Conservation (phyloP, 192 early-diverging fungal species). For the Coemansia erecta region DNA sequence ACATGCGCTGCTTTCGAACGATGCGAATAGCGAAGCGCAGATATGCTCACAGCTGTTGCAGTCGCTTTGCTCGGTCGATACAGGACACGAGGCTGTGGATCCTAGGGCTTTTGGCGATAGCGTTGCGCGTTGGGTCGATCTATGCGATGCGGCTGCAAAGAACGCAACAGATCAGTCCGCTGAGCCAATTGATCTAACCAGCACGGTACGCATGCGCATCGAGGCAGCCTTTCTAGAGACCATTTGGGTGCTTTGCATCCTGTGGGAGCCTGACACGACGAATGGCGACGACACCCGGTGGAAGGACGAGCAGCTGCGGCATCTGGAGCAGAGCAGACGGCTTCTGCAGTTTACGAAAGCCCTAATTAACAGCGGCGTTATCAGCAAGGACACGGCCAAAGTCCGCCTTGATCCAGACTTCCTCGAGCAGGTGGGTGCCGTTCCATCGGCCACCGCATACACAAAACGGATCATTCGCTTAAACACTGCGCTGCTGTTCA, state of each 20-base stretch:
- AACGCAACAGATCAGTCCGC: background rate
- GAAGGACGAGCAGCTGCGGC: conserved; percentile 20
- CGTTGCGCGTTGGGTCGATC: conserved; percentile 28
- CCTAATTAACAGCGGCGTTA: conserved; percentile 16
- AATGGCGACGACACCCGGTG: conserved; percentile 17
- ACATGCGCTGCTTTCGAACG: conserved; percentile 24
- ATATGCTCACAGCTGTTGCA: conserved; percentile 41
- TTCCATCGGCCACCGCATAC: conserved; percentile 27
- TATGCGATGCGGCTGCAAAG: conserved; percentile 10
- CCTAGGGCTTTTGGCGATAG: conserved; percentile 19
- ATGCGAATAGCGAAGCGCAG: conserved; percentile 11
- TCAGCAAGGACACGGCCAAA: conserved; percentile 33
- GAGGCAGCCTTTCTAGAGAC: conserved; percentile 32
- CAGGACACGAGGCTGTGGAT: conserved; percentile 1
- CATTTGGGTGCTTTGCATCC: conserved; percentile 33
- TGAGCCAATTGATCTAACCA: background rate
- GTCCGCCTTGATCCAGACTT: conserved; percentile 42
- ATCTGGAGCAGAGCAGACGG: conserved; percentile 23
- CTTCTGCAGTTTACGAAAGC: conserved; percentile 20
- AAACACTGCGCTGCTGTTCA: conserved; percentile 47
- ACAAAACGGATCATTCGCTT: conserved; percentile 40
- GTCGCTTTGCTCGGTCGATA: conserved; percentile 11
- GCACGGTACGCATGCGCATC: conserved; percentile 19
- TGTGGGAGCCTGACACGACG: conserved; percentile 44
- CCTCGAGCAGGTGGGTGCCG: conserved; percentile 28